A percentile compares a stretch with the other conserved stretches of the same genome.
Evolutionary conservation across 2,329 filamentous ascomycete species (phyloP).

Genomic region (Gyromitra esculenta): DNA sequence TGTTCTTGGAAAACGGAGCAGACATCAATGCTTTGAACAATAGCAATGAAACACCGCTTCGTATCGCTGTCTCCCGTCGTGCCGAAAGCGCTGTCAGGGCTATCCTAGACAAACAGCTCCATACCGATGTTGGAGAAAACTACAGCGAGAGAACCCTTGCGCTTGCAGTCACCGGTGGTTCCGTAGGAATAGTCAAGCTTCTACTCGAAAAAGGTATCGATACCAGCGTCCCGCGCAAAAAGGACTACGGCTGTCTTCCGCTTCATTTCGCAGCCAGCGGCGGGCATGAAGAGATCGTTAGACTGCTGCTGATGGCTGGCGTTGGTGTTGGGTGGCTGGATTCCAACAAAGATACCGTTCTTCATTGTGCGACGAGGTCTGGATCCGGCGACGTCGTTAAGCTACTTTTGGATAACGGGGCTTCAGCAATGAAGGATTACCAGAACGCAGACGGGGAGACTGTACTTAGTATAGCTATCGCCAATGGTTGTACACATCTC

Average conservation of each 20-base stretch:
- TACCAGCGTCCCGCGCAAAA: neutral
- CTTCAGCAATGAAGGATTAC: neutral
- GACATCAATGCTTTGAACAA: neutral
- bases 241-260: neutral
- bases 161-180: neutral
- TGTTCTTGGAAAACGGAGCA: constrained; percentile 2
- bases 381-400: neutral
- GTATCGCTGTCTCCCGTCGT: neutral
- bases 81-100: neutral
- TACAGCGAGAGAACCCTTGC: constrained; percentile 1
- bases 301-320: neutral
- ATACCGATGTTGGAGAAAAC: neutral
- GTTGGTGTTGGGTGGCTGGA: neutral
- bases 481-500: no score
- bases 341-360: neutral
- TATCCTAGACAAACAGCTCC: neutral
- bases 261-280: neutral
- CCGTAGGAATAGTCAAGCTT: neutral
- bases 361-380: neutral
- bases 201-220: neutral
- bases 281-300: neutral
- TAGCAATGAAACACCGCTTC: neutral
- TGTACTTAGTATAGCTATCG: neutral
- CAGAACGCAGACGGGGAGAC: neutral
- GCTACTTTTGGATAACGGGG: neutral